Evolutionary conservation across 2,329 filamentous ascomycete genomes (phyloP), one percentile per base, ranked within the genome.

Genomic region (Ophiostoma pallidulum): DNA sequence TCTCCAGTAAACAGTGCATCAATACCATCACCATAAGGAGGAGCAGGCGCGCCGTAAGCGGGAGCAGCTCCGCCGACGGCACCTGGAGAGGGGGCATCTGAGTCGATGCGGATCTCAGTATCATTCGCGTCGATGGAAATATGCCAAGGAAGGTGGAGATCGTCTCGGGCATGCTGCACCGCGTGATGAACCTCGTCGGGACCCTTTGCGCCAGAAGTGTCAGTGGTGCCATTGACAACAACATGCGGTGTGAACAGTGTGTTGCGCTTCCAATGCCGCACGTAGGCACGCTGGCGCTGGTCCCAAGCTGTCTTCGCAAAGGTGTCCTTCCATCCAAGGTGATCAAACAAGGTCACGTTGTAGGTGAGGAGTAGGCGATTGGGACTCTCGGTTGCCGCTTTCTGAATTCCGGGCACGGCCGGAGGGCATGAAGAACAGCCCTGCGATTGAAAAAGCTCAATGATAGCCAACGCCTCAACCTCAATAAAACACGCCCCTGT

Each of bases 381-480:
- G 4, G 59, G 59, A 22, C 57, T 49, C 29, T 54, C 56, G 19
- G 22, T 28, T 8, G 56, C 57, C 18, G 52, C 57, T 12, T 59
- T 56, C 31, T 59, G 61, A 41, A 65, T 62, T 18, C 49, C 54
- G 1, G 59, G 57, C 3, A 63, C 54, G n/a, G 62, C 58, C 1
- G 60, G 58, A 2, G 62, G 62, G 41, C 62, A 66, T 2, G 62
- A 59, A 14, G 49, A 52, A 39, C 63, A 65, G 44, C 60, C 59
- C 51, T 65, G 62, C 0, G 62, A 63, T 48, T 62, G 60, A 52
- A 62, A 65, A 14, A 66, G 56, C 50, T 66, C 62, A 5, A 61
- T 57, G 8, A 65, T 50, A 22, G 64, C 53, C 35, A 64, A 58
- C 0, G 60, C 57, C 42, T 63, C 58, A 47, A 63, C 55, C 32